Evolutionary conservation across 176 grass and related monocot species (phyloP).

Genomic region (Oryza glumipatula): DNA sequence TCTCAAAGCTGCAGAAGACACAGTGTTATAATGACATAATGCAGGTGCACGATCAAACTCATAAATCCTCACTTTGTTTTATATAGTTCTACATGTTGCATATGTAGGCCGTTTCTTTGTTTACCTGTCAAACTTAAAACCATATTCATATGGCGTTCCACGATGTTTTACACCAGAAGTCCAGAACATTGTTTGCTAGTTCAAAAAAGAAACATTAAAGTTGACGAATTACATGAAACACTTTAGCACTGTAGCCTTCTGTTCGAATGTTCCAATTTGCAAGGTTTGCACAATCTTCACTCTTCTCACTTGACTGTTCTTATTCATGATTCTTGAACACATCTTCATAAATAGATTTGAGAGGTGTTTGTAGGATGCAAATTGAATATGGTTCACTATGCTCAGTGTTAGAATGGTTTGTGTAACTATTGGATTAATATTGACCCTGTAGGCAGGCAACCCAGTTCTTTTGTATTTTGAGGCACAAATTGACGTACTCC

Average conservation of each 20-base stretch:
- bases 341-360: not conserved
- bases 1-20: conserved; percentile 72
- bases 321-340: conserved; percentile 10
- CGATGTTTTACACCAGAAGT: not conserved
- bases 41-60: conserved; percentile 44
- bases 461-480: not conserved
- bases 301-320: not conserved
- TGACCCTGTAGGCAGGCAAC: not conserved
- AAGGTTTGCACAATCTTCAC: not conserved
- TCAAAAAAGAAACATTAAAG: not conserved
- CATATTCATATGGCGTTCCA: not conserved
- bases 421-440: not conserved
- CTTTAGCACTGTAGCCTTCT: no score
- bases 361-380: not conserved
- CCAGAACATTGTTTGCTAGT: not conserved
- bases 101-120: not conserved
- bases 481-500: not conserved
- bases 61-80: conserved; percentile 6
- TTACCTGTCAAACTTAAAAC: not conserved
- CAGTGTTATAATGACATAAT: conserved; percentile 78
- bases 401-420: conserved; percentile 3
- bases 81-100: not conserved
- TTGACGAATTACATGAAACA: not conserved
- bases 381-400: conserved; percentile 6
- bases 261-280: no score